Evolutionary conservation across 2,329 filamentous ascomycete species (phyloP).

Genomic region (Ophiostoma triangulosporum): DNA sequence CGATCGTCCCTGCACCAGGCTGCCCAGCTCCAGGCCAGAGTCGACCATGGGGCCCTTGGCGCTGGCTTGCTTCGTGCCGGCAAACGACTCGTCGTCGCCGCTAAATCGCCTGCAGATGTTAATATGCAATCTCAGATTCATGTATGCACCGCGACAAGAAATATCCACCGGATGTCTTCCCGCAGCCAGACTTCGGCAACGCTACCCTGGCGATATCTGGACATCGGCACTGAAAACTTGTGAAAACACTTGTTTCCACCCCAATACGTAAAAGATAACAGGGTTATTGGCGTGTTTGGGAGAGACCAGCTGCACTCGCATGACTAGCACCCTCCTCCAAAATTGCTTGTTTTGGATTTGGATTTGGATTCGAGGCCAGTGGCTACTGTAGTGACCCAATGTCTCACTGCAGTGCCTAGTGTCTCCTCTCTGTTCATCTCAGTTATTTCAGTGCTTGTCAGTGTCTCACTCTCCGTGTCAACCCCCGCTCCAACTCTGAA

Average conservation of each 20-base stretch:
- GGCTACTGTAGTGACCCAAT: neutral
- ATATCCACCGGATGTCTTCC: neutral
- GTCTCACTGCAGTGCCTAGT: too few relatives aligned
- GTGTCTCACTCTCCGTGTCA: neutral
- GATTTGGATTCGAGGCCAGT: too few relatives aligned
- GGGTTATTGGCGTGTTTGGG: neutral
- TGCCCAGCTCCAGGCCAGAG: slow-evolving; percentile 13
- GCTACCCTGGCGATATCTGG: neutral
- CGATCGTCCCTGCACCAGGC: slow-evolving; percentile 11
- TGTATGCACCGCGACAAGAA: too few relatives aligned
- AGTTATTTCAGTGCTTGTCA: too few relatives aligned
- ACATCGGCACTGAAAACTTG: too few relatives aligned
- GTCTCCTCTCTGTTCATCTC: too few relatives aligned
- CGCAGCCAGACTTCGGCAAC: neutral
- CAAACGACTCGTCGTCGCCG: slow-evolving; percentile 16
- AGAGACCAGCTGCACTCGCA: neutral
- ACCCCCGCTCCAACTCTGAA: neutral
- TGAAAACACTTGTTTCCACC: neutral
- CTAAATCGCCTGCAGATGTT: slow-evolving; percentile 14
- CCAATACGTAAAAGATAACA: neutral
- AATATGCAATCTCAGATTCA: neutral
- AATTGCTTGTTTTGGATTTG: neutral
- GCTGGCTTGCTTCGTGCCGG: neutral
- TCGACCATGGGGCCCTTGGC: slow-evolving; percentile 9
- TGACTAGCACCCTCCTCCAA: neutral